Evolutionary conservation across 805 yeast genomes (phyloP), one percentile per base, ranked within the genome.

Genomic region (Candida tallmaniae): DNA sequence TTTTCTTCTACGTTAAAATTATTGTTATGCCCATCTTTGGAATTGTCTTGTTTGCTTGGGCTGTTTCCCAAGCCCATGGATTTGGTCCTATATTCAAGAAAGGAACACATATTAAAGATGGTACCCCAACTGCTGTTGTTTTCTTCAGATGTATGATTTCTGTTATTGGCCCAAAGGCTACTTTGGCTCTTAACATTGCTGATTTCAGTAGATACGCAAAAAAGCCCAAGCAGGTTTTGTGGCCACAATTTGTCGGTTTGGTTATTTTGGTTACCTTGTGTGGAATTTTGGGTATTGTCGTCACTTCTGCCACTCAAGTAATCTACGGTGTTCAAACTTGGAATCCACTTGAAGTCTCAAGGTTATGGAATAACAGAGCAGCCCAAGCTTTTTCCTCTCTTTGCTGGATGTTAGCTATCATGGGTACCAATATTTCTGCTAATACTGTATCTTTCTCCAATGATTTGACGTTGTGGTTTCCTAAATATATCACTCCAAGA

Each of bases 391-490:
- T 35, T 47, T 50, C 32, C 25, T 48, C 34, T 4, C 27, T 38
- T 17, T 30, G 33, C 21, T 38, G 39, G 39, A 22, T 23, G 18
- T 29, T 38, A 8, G 42, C 39, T 9, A 23, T 31, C 9, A 16
- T 83, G 38, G 90, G 89, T 52, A 80, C 87, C 9, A 84, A 84
- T 52, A 74, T 84, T 40, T 73, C 86, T 15, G 83, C 83, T 14
- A 80, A 80, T 58, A 77, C 83, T 10, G 63, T 80, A 34, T 32
- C 41, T 17, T 29, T 83, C 10, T 86, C 85, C 51, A 80, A 84
- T 2, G 87, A 80, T 56, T 75, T 78, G 65, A 70, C 85, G 4
- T 81, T 85, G 1, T 51, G 80, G 38, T 52, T 78, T 20, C 86
- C 87, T 34, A 71, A 70, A 36, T 80, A 62, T 58, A 61, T 80